Evolutionary conservation across 208 protist genomes (phyloP), one percentile per base, ranked within the genome.

Genomic region (Trypanosoma cruzi): DNA sequence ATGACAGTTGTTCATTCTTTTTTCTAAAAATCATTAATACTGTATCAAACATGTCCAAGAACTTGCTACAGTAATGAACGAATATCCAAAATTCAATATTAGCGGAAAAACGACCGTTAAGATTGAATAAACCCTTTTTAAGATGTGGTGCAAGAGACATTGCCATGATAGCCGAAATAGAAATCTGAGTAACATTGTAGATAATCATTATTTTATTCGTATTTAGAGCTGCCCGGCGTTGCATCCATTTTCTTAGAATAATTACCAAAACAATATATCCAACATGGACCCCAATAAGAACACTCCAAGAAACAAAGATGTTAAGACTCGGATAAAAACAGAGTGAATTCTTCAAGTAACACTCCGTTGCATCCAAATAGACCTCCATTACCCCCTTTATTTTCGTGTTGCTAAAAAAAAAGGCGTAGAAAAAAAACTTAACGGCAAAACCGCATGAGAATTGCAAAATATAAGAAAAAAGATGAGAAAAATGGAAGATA

Each of bases 1-100:
- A 96, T 28, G 79, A 84, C 7, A 98, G 57, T 78, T 96, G 92
- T 44, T 90, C 77, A 42, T 87, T 76, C 68, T 96, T 97, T 68
- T 89, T 92, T 52, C 87, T 82, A 20, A 93, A 79, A 72, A 98
- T 82, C 81, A 98, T 95, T 50, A 95, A 97, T 48, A 92, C 60
- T 2, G 93, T 96, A 76, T 97, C 93, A 58, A 94, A 89, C 80
- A 91, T 93, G 66, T 97, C 92, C 2, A 97, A 49, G 55, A 82
- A 96, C 76, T 97, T 97, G 7, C 87, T 94, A 18, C 84, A 68
- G 79, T 93, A 96, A 77, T 97, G 94, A 22, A 96, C 68, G 28
- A 95, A 86, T 40, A 96, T 79, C 83, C 92, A 95, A 28, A 82
- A 94, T 75, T 96, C 91, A 64, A 88, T 83, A 10, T 52, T 56